Percentiles rank a stretch among this genome's conserved stretches.
Evolutionary conservation across 176 grass and related monocot species (phyloP).

Genomic region (Dendrocalamus sinicus): DNA sequence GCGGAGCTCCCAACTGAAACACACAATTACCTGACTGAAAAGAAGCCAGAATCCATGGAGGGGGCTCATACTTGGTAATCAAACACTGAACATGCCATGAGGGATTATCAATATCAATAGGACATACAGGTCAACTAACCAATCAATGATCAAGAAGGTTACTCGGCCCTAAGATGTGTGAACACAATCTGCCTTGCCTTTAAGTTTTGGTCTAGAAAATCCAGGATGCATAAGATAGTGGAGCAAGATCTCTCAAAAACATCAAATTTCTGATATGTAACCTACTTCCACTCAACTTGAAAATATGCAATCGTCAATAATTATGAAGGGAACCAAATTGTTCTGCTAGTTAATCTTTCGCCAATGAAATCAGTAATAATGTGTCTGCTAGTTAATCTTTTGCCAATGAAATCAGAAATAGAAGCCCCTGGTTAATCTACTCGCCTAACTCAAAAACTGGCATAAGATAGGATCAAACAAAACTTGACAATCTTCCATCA

Average conservation of each 20-base stretch:
- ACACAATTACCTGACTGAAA: not conserved
- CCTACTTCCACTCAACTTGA: not conserved
- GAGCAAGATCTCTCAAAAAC: not conserved
- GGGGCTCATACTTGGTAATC: not conserved
- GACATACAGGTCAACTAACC: not conserved
- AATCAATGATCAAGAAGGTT: not conserved
- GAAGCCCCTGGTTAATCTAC: not conserved
- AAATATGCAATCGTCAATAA: not conserved
- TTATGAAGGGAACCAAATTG: not conserved
- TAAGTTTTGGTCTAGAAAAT: not conserved
- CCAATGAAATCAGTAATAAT: not conserved
- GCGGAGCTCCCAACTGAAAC: too few relatives aligned
- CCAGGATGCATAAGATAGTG: not conserved
- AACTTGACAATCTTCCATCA: too few relatives aligned
- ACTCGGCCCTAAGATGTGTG: not conserved
- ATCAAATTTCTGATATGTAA: not conserved
- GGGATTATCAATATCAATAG: not conserved
- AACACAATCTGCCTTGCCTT: not conserved
- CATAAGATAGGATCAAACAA: too few relatives aligned
- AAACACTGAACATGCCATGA: not conserved
- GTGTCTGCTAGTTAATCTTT: not conserved
- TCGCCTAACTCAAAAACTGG: too few relatives aligned
- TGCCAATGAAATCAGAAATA: not conserved
- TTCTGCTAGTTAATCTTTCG: not conserved
- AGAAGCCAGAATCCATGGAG: not conserved